Percentiles rank a stretch among this genome's conserved stretches.
phyloP scores from a whole-genome alignment of 2,329 filamentous ascomycete genomes.

The Camillea tinctor region DNA sequence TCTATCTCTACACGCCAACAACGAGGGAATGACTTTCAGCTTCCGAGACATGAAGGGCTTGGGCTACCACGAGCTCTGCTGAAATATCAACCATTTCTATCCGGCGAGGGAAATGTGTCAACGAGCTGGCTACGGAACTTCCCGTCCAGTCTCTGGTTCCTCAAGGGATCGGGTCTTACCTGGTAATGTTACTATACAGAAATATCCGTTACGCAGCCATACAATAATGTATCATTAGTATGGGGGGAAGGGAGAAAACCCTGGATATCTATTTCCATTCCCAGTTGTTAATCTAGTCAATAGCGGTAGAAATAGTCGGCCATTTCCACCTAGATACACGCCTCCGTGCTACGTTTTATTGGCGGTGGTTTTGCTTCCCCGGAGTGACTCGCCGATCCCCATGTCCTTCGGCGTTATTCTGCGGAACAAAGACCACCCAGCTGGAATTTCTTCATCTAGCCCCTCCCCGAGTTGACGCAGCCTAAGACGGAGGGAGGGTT shows the following conservation, averaged over 20 bases:
- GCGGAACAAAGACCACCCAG: not conserved
- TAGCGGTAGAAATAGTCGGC: not conserved
- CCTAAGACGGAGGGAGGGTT: not conserved
- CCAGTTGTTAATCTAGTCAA: not conserved
- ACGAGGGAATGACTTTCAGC: not conserved
- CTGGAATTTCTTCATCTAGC: not conserved
- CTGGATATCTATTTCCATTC: too few relatives aligned
- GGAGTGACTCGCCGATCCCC: not conserved
- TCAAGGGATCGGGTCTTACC: not conserved
- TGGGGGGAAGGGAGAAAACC: too few relatives aligned
- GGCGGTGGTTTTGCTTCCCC: not conserved
- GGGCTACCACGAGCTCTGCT: not conserved
- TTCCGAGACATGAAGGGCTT: not conserved
- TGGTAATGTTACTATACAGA: not conserved
- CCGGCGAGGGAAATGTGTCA: not conserved
- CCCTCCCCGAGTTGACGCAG: not conserved
- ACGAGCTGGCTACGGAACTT: not conserved
- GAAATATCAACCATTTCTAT: not conserved
- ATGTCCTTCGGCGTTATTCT: not conserved
- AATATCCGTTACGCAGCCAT: not conserved
- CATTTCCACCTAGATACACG: not conserved
- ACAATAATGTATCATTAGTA: not conserved
- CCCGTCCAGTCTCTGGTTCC: not conserved
- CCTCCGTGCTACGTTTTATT: not conserved
- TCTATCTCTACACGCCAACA: not conserved